These are phyloP conservation scores for Lactifluus volemus DNA, from an alignment of 768 basidiomycete genomes.

Conservation along the genomic window DNA sequence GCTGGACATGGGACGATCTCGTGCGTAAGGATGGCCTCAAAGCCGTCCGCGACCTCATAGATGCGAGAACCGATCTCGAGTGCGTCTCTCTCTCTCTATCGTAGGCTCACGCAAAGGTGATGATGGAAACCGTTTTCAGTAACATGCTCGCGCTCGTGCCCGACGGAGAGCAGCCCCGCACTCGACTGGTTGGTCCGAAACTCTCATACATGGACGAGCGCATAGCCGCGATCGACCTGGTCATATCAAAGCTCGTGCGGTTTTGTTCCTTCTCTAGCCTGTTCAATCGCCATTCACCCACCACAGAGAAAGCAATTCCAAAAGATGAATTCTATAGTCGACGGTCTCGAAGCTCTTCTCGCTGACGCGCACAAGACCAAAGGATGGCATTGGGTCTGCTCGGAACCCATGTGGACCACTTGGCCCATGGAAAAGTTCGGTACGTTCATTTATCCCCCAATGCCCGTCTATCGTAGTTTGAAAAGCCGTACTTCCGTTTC, in stretches of 20 bases:
- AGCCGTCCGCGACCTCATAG: constrained; percentile 60
- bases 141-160: constrained; percentile 55
- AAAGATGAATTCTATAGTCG: constrained; percentile 53
- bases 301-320: constrained; percentile 61
- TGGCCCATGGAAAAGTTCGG: constrained; percentile 80
- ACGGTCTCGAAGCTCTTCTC: constrained; percentile 54
- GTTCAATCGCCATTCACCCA: neutral
- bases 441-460: constrained; percentile 24
- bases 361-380: constrained; percentile 63
- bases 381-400: constrained; percentile 61
- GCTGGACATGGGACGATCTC: constrained; percentile 78
- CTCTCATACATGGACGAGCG: constrained; percentile 59
- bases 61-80: constrained; percentile 81
- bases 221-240: constrained; percentile 48
- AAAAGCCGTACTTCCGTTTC: neutral
- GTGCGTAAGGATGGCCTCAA: constrained; percentile 73
- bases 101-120: neutral
- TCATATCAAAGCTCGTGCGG: constrained; percentile 59
- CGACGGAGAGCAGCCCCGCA: constrained; percentile 42
- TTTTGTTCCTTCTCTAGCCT: neutral
- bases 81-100: constrained; percentile 30
- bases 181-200: constrained; percentile 55
- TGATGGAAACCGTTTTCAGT: constrained; percentile 28
- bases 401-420: constrained; percentile 72
- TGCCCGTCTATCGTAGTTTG: neutral